Percentiles rank a stretch among this genome's conserved stretches.
Conservation (phyloP, 805 yeast species). For the Metschnikowia santaceciliae region DNA sequence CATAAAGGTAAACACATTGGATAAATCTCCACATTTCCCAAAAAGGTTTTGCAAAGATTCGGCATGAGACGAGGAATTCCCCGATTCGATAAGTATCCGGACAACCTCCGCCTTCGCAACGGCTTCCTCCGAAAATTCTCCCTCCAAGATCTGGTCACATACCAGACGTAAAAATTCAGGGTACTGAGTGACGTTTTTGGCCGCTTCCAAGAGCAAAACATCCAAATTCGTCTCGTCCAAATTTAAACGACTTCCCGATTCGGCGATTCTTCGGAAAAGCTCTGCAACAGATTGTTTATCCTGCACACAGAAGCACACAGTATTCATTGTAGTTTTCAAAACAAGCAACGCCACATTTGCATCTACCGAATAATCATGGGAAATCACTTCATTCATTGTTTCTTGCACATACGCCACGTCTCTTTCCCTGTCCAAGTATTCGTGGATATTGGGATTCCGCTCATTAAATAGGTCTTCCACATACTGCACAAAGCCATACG, state of each 20-base stretch:
- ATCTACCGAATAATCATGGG: background rate
- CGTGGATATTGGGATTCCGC: conserved; percentile 31
- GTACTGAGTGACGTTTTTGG: background rate
- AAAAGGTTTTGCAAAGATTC: background rate
- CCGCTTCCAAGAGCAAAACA: background rate
- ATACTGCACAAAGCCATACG: conserved; percentile 19
- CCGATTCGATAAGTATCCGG: background rate
- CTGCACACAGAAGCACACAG: conserved; percentile 6
- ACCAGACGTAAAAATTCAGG: background rate
- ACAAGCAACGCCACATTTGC: conserved; percentile 18
- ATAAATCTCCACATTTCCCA: background rate
- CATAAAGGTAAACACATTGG: background rate
- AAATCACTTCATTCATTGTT: background rate
- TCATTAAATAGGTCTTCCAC: conserved; percentile 28
- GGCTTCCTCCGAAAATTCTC: background rate
- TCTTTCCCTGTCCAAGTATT: conserved; percentile 29
- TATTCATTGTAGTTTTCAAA: conserved; percentile 23
- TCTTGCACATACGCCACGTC: conserved; percentile 18
- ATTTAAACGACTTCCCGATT: no score
- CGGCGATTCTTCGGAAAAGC: background rate
- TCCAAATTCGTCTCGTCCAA: background rate
- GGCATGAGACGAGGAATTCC: background rate
- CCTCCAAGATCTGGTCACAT: background rate
- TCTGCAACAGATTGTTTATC: conserved; percentile 7
- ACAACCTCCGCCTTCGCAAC: background rate